Conservation (phyloP, 129 eudicot species). For the Mikania micrantha region DNA sequence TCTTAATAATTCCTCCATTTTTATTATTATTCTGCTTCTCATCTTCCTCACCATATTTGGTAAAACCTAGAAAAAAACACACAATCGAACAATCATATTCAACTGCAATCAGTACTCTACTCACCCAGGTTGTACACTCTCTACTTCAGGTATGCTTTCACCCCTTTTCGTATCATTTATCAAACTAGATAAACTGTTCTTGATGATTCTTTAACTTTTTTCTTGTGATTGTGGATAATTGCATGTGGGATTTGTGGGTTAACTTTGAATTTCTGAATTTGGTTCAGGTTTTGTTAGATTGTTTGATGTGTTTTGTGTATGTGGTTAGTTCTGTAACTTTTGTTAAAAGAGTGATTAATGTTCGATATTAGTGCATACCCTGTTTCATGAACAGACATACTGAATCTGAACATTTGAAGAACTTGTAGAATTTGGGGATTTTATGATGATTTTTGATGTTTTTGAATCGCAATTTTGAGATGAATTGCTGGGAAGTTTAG, state of each 20-base stretch:
- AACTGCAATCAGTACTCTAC: background rate
- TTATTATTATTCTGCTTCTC: background rate
- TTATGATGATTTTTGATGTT: background rate
- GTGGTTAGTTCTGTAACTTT: background rate
- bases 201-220: background rate
- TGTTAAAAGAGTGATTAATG: background rate
- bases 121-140: background rate
- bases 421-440: background rate
- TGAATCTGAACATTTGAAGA: background rate
- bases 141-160: background rate
- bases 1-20: background rate
- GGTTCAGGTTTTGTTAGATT: background rate
- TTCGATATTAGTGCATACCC: background rate
- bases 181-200: background rate
- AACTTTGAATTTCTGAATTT: background rate
- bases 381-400: background rate
- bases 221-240: background rate
- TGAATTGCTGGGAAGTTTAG: background rate
- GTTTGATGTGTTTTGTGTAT: background rate
- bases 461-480: background rate
- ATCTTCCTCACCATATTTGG: slow-evolving; percentile 30
- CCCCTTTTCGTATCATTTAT: too few species aligned
- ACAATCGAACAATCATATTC: slow-evolving; percentile 16
- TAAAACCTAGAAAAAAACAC: slow-evolving; percentile 16
- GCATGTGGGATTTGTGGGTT: background rate